Conservation (phyloP, 2,329 filamentous ascomycete genomes). For the Ceratocystis eucalypticola region DNA sequence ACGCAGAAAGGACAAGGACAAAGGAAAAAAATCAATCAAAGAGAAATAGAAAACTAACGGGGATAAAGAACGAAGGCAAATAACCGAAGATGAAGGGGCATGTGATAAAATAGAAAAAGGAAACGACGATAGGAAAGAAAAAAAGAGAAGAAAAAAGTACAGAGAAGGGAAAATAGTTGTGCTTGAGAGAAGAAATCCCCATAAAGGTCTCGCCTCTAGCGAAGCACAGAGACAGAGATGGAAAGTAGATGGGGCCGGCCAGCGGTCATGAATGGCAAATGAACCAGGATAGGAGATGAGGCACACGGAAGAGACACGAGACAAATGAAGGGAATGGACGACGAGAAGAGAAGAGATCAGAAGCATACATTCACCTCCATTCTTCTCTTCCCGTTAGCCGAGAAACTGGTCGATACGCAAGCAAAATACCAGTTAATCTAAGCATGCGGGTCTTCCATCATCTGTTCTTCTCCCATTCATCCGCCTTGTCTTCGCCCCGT, state of each 20-base stretch:
- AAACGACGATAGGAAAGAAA: conserved; percentile 20
- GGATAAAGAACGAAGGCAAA: neutral
- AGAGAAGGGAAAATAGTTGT: too few relatives aligned
- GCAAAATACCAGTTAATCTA: too few relatives aligned
- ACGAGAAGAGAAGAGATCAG: neutral
- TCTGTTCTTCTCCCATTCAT: too few relatives aligned
- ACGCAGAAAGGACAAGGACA: neutral
- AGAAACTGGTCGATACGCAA: too few relatives aligned
- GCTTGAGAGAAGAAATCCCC: too few relatives aligned
- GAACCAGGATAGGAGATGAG: neutral
- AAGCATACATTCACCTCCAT: too few relatives aligned
- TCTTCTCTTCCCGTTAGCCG: too few relatives aligned
- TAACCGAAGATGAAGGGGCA: neutral
- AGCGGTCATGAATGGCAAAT: neutral
- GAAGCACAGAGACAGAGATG: too few relatives aligned
- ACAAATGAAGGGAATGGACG: conserved; percentile 25
- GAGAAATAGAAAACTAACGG: conserved; percentile 19
- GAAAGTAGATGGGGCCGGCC: neutral
- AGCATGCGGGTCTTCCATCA: too few relatives aligned
- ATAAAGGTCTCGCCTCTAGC: too few relatives aligned
- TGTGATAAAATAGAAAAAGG: neutral
- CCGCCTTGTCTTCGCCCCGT: too few relatives aligned
- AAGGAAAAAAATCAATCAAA: conserved; percentile 11
- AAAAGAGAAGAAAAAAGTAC: conserved; percentile 23
- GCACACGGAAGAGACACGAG: conserved; percentile 20